Evolutionary conservation across 2,329 filamentous ascomycete genomes (phyloP), one percentile per base, ranked within the genome.

Genomic region (Aureobasidium melanogenum): DNA sequence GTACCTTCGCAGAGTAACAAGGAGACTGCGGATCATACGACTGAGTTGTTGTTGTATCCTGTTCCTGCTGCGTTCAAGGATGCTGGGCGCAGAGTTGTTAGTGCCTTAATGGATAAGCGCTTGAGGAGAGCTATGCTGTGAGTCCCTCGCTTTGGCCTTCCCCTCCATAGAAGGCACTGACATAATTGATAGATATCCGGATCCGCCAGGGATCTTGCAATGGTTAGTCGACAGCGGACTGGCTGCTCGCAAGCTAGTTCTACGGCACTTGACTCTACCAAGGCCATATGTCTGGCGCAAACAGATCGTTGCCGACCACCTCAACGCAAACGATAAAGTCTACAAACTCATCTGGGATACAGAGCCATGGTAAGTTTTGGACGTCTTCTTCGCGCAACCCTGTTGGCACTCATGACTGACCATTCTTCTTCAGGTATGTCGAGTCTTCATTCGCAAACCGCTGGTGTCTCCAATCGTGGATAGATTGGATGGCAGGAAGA

Each of bases 101-200:
- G 79, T 36, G 80, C 82, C 10, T 72, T 89, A 57, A 83, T 91
- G 80, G 85, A 85, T 26, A 81, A 85, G 26, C 79, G 82, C 14
- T 73, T 89, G 51, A 77, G 87, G 17, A 79, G 78, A 54, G 84
- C 87, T 0, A 89, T 91, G 78, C 73, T 82, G 84, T 87, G 73
- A 70, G 79, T 66, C 54, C 3, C 17, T 55, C 8, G 1, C 12
- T n/a, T 30, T 36, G 22, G 15, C 3, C 7, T 10, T 17, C 10
- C 5, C 26, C 2, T 17, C 5, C 2, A 6, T 28, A 77, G 76
- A 3, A 32, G 9, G n/a, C 19, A 28, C 47, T 60, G 44, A 62
- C 30, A 5, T 41, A 32, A 15, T 34, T 22, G 38, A 22, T 17
- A 62, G 60, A 62, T 79, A 77, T 43, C 68, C 74, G 0, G 66